Evolutionary conservation across 176 grass and related monocot species (phyloP).

Genomic region (Typha latifolia): DNA sequence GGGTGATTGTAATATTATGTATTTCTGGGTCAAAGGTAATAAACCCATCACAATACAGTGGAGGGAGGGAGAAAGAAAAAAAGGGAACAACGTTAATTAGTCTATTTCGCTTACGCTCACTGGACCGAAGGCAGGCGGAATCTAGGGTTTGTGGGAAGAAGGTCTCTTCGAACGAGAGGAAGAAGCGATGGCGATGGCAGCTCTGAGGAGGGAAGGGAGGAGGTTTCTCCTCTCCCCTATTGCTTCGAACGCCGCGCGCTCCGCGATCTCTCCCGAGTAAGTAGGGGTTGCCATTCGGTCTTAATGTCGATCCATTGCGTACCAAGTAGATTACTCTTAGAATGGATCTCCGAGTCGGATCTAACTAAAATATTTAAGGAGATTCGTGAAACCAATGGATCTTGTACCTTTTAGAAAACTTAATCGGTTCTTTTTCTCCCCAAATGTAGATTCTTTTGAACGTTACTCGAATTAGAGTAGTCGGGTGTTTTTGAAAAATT

Average conservation of each 20-base stretch:
- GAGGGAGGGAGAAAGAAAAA: too few species aligned
- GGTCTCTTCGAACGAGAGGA: neutral
- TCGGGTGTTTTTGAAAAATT: neutral
- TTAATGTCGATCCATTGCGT: neutral
- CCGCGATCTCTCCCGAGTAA: conserved; percentile 25
- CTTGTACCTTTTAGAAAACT: neutral
- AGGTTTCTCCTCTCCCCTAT: conserved; percentile 38
- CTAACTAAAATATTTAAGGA: neutral
- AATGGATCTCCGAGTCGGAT: neutral
- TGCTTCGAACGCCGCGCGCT: conserved; percentile 28
- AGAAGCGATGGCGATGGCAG: conserved; percentile 66
- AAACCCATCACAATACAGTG: too few species aligned
- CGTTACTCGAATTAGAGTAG: neutral
- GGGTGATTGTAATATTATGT: too few species aligned
- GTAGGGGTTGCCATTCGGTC: neutral
- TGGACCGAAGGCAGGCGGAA: too few species aligned
- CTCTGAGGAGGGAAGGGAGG: conserved; percentile 54
- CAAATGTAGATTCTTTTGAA: neutral
- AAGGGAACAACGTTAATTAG: too few species aligned
- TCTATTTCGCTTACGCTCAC: too few species aligned
- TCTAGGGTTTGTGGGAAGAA: conserved; percentile 1
- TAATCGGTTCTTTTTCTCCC: neutral
- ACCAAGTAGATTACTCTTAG: neutral
- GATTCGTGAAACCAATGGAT: neutral
- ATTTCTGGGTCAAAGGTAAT: too few species aligned